phyloP scores from a whole-genome alignment of 331 rosid species.

The Acacia concinna region DNA sequence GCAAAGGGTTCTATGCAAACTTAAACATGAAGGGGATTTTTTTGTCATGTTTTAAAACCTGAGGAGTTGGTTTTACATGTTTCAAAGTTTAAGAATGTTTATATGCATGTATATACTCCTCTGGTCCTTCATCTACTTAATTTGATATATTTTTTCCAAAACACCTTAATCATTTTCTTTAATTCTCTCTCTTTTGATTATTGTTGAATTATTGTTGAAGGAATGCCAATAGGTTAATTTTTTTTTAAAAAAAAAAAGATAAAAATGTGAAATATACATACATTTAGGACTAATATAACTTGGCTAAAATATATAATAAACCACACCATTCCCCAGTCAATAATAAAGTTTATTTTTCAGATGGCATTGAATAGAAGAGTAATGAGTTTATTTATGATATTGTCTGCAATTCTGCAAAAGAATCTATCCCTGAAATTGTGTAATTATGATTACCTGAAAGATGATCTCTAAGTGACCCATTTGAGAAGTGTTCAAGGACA shows the following conservation, averaged over 20 bases:
- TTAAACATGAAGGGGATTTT: background rate
- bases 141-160: too few relatives aligned
- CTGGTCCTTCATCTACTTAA: too few relatives aligned
- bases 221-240: too few relatives aligned
- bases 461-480: constrained; percentile 56
- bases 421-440: background rate
- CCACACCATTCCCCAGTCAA: too few relatives aligned
- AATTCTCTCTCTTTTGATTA: too few relatives aligned
- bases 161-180: too few relatives aligned
- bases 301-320: too few relatives aligned
- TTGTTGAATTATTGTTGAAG: too few relatives aligned
- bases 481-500: constrained; percentile 60
- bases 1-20: background rate
- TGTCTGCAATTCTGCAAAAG: background rate
- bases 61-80: background rate
- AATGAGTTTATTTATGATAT: background rate
- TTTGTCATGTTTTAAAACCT: background rate
- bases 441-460: constrained; percentile 55
- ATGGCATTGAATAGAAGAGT: background rate
- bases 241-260: too few relatives aligned
- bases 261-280: too few relatives aligned
- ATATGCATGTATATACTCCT: too few relatives aligned
- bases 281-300: too few relatives aligned
- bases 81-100: background rate
- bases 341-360: background rate